A percentile compares a stretch with the other conserved stretches of the same genome.
Evolutionary conservation across 2,329 filamentous ascomycete genomes (phyloP).

Genomic region (Apiospora hydei): DNA sequence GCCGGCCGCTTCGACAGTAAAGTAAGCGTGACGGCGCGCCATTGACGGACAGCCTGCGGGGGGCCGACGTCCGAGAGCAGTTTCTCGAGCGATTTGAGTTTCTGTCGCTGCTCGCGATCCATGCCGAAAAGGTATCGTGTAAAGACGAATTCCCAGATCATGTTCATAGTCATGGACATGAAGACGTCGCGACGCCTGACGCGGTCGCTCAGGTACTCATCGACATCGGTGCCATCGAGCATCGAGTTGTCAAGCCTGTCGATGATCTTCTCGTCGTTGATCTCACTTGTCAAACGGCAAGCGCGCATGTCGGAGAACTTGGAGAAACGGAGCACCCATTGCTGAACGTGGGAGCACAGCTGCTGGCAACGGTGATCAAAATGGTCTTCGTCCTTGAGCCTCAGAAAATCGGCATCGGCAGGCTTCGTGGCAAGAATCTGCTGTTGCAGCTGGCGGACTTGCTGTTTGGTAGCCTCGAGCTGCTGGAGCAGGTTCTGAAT

Average conservation of each 20-base stretch:
- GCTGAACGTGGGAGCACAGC: conserved; percentile 93
- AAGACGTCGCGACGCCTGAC: conserved; percentile 91
- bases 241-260: conserved; percentile 94
- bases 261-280: conserved; percentile 91
- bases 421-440: conserved; percentile 67
- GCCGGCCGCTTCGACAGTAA: conserved; percentile 80
- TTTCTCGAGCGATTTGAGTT: conserved; percentile 95
- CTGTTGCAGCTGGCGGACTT: conserved; percentile 63
- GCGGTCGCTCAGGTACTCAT: conserved; percentile 85
- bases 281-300: conserved; percentile 82
- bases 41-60: conserved; percentile 88
- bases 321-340: conserved; percentile 97
- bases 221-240: conserved; percentile 92
- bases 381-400: conserved; percentile 87
- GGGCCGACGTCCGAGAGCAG: conserved; percentile 88
- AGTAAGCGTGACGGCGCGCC: conserved; percentile 94
- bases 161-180: conserved; percentile 98
- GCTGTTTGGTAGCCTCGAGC: conserved; percentile 73
- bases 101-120: conserved; percentile 96
- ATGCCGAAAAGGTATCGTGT: conserved; percentile 98
- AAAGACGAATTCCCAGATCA: conserved; percentile 99
- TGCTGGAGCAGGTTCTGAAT: conserved; percentile 80
- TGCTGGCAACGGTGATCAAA: conserved; percentile 94
- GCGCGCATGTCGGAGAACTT: conserved; percentile 94
- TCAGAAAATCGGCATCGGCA: conserved; percentile 76